Evolutionary conservation across 2,329 filamentous ascomycete species (phyloP).

Genomic region (Cryphonectria carpinicola): DNA sequence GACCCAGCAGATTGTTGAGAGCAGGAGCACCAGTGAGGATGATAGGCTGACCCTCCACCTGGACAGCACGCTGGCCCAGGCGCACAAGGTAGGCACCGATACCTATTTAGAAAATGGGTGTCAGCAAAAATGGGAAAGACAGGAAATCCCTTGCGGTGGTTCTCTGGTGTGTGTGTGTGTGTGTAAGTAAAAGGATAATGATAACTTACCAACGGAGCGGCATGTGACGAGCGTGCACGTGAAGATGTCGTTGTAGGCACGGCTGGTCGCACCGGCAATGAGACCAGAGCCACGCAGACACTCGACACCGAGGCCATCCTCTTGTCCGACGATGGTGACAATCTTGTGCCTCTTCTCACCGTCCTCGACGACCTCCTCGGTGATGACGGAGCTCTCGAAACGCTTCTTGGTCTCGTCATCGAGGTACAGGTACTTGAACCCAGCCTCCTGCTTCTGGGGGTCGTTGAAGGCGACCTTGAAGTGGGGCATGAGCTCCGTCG

Average conservation of each 20-base stretch:
- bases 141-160: neutral
- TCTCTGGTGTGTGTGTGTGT: too few species aligned
- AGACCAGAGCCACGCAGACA: conserved; percentile 96
- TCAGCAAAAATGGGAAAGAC: conserved; percentile 39
- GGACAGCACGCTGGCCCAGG: conserved; percentile 96
- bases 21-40: conserved; percentile 97
- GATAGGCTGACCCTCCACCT: conserved; percentile 98
- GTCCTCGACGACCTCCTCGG: conserved; percentile 82
- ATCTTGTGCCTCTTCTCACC: conserved; percentile 94
- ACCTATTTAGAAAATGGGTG: conserved; percentile 48
- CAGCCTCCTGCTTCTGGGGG: conserved; percentile 74
- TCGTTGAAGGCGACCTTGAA: conserved; percentile 99
- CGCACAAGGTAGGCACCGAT: conserved; percentile 99
- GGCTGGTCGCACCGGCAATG: conserved; percentile 95
- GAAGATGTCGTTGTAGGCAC: conserved; percentile 98
- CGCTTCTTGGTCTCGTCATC: conserved; percentile 83
- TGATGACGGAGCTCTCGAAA: conserved; percentile 86
- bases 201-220: conserved; percentile 83
- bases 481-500: conserved; percentile 94
- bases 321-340: conserved; percentile 86
- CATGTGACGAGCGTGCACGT: conserved; percentile 97
- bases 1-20: conserved; percentile 96
- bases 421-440: conserved; percentile 97
- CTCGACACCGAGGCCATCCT: conserved; percentile 97
- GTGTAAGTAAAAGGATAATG: neutral